Percentiles rank a stretch among this genome's conserved stretches.
Conservation (phyloP, 805 yeast genomes). For the Suhomyces pyralidae region DNA sequence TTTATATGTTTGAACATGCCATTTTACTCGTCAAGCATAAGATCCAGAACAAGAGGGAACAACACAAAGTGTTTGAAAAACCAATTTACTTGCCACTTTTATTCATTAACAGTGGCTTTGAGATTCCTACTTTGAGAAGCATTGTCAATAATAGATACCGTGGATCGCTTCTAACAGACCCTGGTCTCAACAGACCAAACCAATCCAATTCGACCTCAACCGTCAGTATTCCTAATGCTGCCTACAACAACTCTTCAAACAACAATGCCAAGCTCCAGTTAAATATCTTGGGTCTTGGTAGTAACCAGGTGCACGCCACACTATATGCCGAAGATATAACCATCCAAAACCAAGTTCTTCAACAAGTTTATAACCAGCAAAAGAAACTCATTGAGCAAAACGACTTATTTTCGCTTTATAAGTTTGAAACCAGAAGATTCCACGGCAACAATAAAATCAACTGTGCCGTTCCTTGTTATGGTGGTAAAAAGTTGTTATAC, state of each 20-base stretch:
- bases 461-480: slow-evolving; percentile 91
- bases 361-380: slow-evolving; percentile 78
- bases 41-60: slow-evolving; percentile 84
- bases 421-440: slow-evolving; percentile 72
- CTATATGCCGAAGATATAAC: slow-evolving; percentile 51
- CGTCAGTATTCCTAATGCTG: slow-evolving; percentile 23
- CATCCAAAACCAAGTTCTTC: slow-evolving; percentile 76
- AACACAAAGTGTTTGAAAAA: slow-evolving; percentile 83
- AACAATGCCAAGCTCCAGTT: slow-evolving; percentile 43
- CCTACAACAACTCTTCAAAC: slow-evolving; percentile 13
- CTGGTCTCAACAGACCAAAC: slow-evolving; percentile 24
- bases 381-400: slow-evolving; percentile 64
- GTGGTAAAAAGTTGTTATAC: slow-evolving; percentile 84
- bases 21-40: slow-evolving; percentile 81
- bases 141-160: slow-evolving; percentile 35
- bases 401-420: slow-evolving; percentile 75
- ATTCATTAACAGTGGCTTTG: slow-evolving; percentile 74
- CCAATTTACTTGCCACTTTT: slow-evolving; percentile 81
- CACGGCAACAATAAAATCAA: slow-evolving; percentile 74
- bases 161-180: slow-evolving; percentile 38
- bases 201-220: slow-evolving; percentile 16
- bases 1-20: slow-evolving; percentile 86
- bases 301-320: slow-evolving; percentile 52
- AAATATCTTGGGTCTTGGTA: slow-evolving; percentile 52
- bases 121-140: slow-evolving; percentile 58